Evolutionary conservation across 805 yeast species (phyloP).

Genomic region (Hanseniaspora mollemarum): DNA sequence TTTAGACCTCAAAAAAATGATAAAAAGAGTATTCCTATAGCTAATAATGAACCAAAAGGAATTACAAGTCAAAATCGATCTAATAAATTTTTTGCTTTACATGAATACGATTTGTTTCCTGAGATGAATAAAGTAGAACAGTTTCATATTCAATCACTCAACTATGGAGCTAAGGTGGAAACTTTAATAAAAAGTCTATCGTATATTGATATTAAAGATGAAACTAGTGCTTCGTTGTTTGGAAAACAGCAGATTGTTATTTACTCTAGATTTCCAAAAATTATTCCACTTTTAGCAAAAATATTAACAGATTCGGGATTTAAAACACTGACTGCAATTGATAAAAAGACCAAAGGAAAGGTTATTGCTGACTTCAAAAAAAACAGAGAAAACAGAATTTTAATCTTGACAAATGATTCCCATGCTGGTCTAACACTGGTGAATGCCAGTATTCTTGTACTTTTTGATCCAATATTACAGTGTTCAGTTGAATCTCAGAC

Average conservation of each 20-base stretch:
- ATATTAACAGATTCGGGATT: constrained; percentile 38
- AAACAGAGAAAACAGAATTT: constrained; percentile 59
- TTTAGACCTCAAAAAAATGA: constrained; percentile 18
- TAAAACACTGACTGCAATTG: constrained; percentile 24
- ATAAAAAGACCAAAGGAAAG: constrained; percentile 17
- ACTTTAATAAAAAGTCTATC: constrained; percentile 61
- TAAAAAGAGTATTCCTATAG: background rate
- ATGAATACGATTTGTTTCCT: background rate
- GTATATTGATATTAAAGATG: constrained; percentile 47
- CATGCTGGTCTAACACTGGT: constrained; percentile 84
- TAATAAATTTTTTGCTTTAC: background rate
- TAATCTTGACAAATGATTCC: constrained; percentile 72
- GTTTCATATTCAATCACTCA: constrained; percentile 27
- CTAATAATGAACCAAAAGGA: no score
- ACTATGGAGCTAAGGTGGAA: constrained; percentile 81
- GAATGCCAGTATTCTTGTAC: constrained; percentile 82
- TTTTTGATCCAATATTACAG: constrained; percentile 87
- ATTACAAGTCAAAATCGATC: no score
- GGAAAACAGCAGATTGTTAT: constrained; percentile 60
- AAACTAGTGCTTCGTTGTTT: constrained; percentile 21
- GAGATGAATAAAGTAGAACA: constrained; percentile 18
- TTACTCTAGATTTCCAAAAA: constrained; percentile 78
- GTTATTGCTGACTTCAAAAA: constrained; percentile 46
- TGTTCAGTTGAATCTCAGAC: constrained; percentile 85
- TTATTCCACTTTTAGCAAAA: constrained; percentile 40